Evolutionary conservation across 2,329 filamentous ascomycete genomes (phyloP).

Genomic region (Aspergillus udagawae): DNA sequence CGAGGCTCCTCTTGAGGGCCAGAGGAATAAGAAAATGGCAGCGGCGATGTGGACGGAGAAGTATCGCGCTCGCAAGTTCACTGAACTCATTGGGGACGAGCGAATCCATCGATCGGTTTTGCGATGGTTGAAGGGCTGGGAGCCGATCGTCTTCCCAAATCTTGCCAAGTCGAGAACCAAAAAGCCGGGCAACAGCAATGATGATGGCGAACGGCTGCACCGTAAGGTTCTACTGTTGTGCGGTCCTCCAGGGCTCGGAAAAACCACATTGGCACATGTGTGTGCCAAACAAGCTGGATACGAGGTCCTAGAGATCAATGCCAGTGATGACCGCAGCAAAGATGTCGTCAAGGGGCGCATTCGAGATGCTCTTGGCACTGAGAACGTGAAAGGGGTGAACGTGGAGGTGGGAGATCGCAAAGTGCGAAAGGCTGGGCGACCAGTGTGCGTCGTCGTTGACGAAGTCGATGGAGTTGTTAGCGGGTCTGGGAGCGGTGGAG

Average conservation of each 20-base stretch:
- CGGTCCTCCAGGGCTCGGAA: slow-evolving; percentile 87
- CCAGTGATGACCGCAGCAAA: slow-evolving; percentile 86
- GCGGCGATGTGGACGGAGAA: slow-evolving; percentile 85
- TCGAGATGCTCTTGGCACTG: slow-evolving; percentile 84
- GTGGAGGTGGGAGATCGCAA: slow-evolving; percentile 46
- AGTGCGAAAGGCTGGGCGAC: slow-evolving; percentile 70
- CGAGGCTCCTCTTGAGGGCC: slow-evolving; percentile 24
- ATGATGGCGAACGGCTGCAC: slow-evolving; percentile 69
- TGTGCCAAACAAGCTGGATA: slow-evolving; percentile 94
- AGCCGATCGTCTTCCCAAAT: slow-evolving; percentile 84
- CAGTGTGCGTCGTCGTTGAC: slow-evolving; percentile 90
- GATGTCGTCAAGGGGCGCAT: slow-evolving; percentile 90
- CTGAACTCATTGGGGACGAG: slow-evolving; percentile 91
- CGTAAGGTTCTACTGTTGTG: slow-evolving; percentile 86
- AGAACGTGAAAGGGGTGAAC: slow-evolving; percentile 73
- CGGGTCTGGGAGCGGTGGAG: slow-evolving; percentile 70
- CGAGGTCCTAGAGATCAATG: slow-evolving; percentile 95
- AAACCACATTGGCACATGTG: slow-evolving; percentile 94
- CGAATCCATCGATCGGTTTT: slow-evolving; percentile 86
- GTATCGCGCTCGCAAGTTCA: slow-evolving; percentile 86
- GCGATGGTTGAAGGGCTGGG: slow-evolving; percentile 92
- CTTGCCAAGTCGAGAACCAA: slow-evolving; percentile 57
- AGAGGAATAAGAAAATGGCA: slow-evolving; percentile 26
- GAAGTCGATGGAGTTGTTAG: slow-evolving; percentile 93
- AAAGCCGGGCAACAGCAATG: slow-evolving; percentile 38